Base-by-base conservation (phyloP, 345 rosid genomes). In the Brassica rapa region DNA sequence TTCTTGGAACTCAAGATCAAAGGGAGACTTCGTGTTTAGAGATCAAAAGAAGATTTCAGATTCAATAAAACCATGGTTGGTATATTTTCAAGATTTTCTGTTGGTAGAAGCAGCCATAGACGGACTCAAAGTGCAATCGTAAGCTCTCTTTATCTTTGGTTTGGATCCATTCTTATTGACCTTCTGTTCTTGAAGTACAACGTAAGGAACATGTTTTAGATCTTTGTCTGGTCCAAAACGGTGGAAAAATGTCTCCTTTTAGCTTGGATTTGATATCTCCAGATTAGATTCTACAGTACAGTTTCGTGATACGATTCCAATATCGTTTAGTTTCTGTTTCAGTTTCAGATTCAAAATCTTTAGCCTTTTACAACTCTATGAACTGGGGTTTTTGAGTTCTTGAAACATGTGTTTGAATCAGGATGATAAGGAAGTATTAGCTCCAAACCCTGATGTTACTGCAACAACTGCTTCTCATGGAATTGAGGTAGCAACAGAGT, bases 71-170 rank as follows among this genome's bases (percentile, higher is more conserved):
- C 59, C 57, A 94, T 92, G 98, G 98, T 94, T 84, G 95, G 98
- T 80, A 73, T 94, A 70, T 94, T 92, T 84, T 89, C 98, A 5
- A 92, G 91, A 78, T 91, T 94, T 83, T 86, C 94, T 82, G 90
- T 83, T 55, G 86, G 90, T 29, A 85, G 86, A 83, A 82, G 76
- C 66, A 86, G 88, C 32, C 98, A 92, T 81, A 85, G 98, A 68
- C 86, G 97, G 77, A 84, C 92, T n/a, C 98, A 88, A 30, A 90
- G 97, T 81, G 89, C 97, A 64, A 77, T 93, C 80, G 98, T 91
- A 83, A 87, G 89, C 33, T 78, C 21, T 68, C 9, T 57, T 27
- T 49, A 15, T 65, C 63, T 66, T 24, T 66, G 24, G 53, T 29
- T 15, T 57, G 57, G 62, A 68, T 76, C 32, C 70, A 12, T 70